Conservation (phyloP, 73 alveolate species). For the Paramecium bursaria region DNA sequence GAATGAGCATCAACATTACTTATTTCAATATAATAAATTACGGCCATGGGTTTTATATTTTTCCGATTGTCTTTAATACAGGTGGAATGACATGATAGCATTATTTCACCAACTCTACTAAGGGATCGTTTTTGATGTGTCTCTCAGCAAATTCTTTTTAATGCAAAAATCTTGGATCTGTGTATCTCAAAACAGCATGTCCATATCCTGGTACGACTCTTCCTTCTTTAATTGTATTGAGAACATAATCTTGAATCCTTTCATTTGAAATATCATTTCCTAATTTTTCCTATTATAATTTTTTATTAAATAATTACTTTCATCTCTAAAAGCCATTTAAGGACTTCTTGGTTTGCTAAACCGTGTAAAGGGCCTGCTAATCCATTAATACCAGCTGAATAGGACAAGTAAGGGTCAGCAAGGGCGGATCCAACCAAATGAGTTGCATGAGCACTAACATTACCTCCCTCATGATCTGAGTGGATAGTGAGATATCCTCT, state of each 20-base stretch:
- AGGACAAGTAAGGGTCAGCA: constrained; percentile 90
- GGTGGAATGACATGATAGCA: constrained; percentile 84
- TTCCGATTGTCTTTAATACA: constrained; percentile 76
- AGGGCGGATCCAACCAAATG: constrained; percentile 92
- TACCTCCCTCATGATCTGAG: constrained; percentile 93
- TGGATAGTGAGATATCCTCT: constrained; percentile 80
- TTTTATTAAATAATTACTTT: constrained; percentile 14
- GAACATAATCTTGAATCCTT: constrained; percentile 74
- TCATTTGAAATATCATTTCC: constrained; percentile 82
- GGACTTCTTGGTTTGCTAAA: constrained; percentile 93
- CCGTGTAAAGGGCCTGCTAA: constrained; percentile 98
- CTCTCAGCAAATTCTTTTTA: constrained; percentile 80
- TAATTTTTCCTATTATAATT: constrained; percentile 54
- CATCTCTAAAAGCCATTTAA: constrained; percentile 83
- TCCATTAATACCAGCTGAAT: constrained; percentile 90
- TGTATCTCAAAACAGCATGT: constrained; percentile 94
- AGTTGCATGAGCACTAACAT: constrained; percentile 89
- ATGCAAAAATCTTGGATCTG: constrained; percentile 91
- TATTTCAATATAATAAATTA: too few species aligned
- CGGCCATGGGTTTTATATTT: constrained; percentile 93
- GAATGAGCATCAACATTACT: constrained; percentile 94
- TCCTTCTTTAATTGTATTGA: constrained; percentile 75
- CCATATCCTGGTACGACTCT: constrained; percentile 95
- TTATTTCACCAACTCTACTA: constrained; percentile 79
- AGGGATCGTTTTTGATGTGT: constrained; percentile 77